phyloP scores from a whole-genome alignment of 352 stramenopile genomes.

The Pilasporangium apinafurcum region DNA sequence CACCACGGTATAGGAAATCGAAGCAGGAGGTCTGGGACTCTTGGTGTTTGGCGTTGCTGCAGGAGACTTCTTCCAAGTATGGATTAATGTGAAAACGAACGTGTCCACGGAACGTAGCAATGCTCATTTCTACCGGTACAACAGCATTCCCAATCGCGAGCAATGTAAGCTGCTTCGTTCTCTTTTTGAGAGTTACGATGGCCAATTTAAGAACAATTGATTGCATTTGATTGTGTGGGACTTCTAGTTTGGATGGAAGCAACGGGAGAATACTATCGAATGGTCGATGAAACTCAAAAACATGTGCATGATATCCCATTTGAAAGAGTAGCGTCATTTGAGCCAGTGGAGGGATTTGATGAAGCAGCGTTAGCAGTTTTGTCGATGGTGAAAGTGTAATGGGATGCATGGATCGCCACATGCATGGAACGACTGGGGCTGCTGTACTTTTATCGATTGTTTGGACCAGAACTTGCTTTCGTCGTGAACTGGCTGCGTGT shows the following conservation, averaged over 20 bases:
- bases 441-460: background rate
- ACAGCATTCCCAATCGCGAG: slow-evolving; percentile 9
- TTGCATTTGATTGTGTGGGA: background rate
- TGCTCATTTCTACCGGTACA: slow-evolving; percentile 8
- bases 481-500: background rate
- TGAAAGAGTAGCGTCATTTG: slow-evolving; percentile 19
- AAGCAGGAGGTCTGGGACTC: background rate
- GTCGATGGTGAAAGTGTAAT: no score
- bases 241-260: background rate
- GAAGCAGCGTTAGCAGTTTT: no score
- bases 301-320: slow-evolving; percentile 10
- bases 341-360: slow-evolving; percentile 4
- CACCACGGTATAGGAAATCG: slow-evolving; percentile 23
- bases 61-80: no score
- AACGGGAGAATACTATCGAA: no score
- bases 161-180: slow-evolving; percentile 2
- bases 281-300: no score
- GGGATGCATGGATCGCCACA: no score
- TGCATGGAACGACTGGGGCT: no score
- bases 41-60: background rate
- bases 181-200: background rate
- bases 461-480: background rate
- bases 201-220: slow-evolving; percentile 18
- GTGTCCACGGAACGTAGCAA: no score
- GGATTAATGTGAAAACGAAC: no score